These are phyloP conservation scores for Colletotrichum theobromicola DNA, from an alignment of 2,329 filamentous ascomycete genomes.

Conservation along the genomic window DNA sequence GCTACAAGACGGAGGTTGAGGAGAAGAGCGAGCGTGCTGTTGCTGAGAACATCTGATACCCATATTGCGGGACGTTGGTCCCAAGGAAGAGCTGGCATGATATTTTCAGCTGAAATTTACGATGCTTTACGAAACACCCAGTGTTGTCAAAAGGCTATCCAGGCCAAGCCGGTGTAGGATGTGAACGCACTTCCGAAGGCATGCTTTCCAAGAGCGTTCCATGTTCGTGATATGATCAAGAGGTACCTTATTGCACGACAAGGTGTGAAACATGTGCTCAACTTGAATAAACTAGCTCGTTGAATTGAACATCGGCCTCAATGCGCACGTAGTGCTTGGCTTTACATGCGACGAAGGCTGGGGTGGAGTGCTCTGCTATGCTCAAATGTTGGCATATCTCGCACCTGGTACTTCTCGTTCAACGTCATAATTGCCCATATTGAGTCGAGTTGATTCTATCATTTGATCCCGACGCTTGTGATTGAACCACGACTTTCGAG, in stretches of 20 bases:
- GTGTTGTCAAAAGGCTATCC: rapidly evolving
- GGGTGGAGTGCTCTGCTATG: background rate
- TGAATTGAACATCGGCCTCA: background rate
- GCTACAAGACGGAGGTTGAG: background rate
- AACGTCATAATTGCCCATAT: background rate
- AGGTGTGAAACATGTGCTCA: background rate
- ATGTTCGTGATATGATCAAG: background rate
- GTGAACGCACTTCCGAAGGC: background rate
- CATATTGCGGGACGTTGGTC: background rate
- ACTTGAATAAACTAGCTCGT: background rate
- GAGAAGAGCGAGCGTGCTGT: background rate
- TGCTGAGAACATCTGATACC: background rate
- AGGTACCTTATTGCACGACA: background rate
- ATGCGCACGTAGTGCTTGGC: background rate
- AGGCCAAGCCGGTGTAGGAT: rapidly evolving
- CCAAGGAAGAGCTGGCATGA: background rate
- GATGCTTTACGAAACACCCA: background rate
- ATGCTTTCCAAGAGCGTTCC: rapidly evolving
- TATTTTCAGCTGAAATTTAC: background rate
- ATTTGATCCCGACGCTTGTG: too few relatives aligned
- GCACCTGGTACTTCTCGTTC: background rate
- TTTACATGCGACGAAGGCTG: background rate
- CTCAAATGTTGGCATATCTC: background rate
- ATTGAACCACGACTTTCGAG: too few relatives aligned
- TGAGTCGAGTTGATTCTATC: background rate